Percentiles rank a stretch among this genome's conserved stretches.
Conservation (phyloP, 1,284 basidiomycete genomes). For the Sporisorium iseilematis-ciliati region DNA sequence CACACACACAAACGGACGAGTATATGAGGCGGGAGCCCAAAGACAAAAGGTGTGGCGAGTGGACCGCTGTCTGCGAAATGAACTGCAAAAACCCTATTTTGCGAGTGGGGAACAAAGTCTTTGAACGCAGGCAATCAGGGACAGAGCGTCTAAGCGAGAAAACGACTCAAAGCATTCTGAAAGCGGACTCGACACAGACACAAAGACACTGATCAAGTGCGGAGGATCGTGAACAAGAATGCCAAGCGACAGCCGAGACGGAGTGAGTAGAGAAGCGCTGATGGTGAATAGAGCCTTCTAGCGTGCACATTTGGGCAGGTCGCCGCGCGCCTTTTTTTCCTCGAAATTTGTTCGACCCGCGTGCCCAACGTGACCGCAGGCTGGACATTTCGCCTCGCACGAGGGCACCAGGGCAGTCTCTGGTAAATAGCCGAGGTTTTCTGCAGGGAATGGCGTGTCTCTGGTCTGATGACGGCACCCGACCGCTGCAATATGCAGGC, state of each 20-base stretch:
- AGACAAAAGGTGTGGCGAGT: conserved; percentile 3
- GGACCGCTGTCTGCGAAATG: conserved; percentile 11
- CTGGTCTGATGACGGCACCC: conserved; percentile 21
- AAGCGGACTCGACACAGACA: neutral
- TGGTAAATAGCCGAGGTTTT: neutral
- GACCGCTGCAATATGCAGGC: conserved; percentile 8
- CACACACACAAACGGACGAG: neutral
- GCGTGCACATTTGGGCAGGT: conserved; percentile 37
- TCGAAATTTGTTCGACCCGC: conserved; percentile 3
- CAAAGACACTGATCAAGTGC: conserved; percentile 23
- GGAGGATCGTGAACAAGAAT: conserved; percentile 3
- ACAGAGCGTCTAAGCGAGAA: conserved; percentile 14
- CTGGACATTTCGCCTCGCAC: neutral
- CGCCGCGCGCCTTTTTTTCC: conserved; percentile 1
- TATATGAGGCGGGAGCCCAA: conserved; percentile 14
- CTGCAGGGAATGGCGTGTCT: neutral
- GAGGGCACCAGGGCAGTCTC: conserved; percentile 9
- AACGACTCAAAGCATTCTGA: neutral
- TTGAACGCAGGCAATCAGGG: conserved; percentile 7
- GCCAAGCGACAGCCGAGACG: conserved; percentile 30
- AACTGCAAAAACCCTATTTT: conserved; percentile 18
- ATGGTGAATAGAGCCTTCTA: conserved; percentile 20
- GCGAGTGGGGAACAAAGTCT: conserved; percentile 13
- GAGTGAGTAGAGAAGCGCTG: conserved; percentile 27
- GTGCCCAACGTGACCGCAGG: conserved; percentile 8